Conservation (phyloP, 495 filamentous ascomycete species). For the Penicillium malachiteum region DNA sequence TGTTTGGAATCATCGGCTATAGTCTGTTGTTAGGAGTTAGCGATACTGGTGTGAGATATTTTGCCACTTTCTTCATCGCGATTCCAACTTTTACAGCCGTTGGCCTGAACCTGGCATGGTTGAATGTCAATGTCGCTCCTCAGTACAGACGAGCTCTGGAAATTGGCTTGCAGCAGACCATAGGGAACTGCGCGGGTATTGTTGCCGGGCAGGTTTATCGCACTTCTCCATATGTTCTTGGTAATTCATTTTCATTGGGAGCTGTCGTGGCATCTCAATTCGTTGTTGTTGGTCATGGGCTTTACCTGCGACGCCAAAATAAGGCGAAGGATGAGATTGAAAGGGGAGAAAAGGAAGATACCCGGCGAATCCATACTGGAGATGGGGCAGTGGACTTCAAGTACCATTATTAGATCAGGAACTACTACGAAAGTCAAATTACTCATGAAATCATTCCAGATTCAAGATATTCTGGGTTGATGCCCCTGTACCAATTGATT, state of each 20-base stretch:
- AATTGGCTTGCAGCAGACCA: slow-evolving; percentile 57
- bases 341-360: slow-evolving; percentile 41
- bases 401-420: slow-evolving; percentile 41
- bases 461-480: too few relatives aligned
- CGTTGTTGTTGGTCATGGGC: slow-evolving; percentile 32
- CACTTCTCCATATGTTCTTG: slow-evolving; percentile 49
- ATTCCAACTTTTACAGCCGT: slow-evolving; percentile 50
- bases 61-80: slow-evolving; percentile 54
- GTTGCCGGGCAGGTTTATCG: slow-evolving; percentile 55
- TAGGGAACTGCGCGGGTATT: slow-evolving; percentile 57
- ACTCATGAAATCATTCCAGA: too few relatives aligned
- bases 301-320: slow-evolving; percentile 46
- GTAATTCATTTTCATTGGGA: slow-evolving; percentile 49
- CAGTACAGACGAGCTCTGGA: slow-evolving; percentile 56
- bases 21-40: slow-evolving; percentile 45
- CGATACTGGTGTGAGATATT: slow-evolving; percentile 49
- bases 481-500: too few relatives aligned
- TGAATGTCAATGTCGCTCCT: slow-evolving; percentile 57
- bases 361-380: slow-evolving; percentile 42
- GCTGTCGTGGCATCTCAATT: slow-evolving; percentile 40
- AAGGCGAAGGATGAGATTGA: slow-evolving; percentile 39
- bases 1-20: slow-evolving; percentile 53
- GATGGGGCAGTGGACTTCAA: slow-evolving; percentile 50
- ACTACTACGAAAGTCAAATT: too few relatives aligned
- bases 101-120: slow-evolving; percentile 55